phyloP scores from a whole-genome alignment of 1,284 basidiomycete species.

The Puccinia hordei region DNA sequence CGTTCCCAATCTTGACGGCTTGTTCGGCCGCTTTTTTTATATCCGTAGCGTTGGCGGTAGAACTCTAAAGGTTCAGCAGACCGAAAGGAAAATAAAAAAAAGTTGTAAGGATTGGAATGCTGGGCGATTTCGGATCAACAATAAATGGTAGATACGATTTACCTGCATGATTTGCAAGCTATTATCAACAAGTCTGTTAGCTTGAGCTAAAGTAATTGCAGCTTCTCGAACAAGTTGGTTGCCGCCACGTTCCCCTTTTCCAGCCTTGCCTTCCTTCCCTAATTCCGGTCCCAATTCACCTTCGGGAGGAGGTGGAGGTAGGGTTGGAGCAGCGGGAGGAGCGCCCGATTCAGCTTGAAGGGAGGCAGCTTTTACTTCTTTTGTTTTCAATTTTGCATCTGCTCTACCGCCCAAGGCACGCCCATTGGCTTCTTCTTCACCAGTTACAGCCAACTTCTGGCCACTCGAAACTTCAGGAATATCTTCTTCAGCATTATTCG shows the following conservation, averaged over 20 bases:
- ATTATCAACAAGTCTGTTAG: constrained; percentile 2
- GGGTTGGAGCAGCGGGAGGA: neutral
- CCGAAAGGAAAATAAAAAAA: neutral
- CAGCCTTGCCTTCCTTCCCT: neutral
- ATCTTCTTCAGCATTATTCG: neutral
- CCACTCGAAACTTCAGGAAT: neutral
- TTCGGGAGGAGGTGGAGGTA: no score
- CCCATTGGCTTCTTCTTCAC: neutral
- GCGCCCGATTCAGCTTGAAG: neutral
- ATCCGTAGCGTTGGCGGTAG: neutral
- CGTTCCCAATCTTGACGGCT: neutral
- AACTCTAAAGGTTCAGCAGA: neutral
- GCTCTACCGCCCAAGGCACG: neutral
- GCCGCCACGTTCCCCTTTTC: neutral
- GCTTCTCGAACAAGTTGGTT: constrained; percentile 9
- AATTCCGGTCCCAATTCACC: neutral
- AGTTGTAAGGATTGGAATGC: neutral
- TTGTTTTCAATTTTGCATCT: neutral
- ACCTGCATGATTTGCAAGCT: constrained; percentile 14
- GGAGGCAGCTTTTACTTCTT: neutral
- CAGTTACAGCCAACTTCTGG: no score
- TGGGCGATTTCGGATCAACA: neutral
- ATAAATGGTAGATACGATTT: neutral
- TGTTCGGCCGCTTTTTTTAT: constrained; percentile 11
- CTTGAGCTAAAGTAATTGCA: constrained; percentile 4